Evolutionary conservation across 306 rosid species (phyloP).

Genomic region (Casuarina cunninghamiana): DNA sequence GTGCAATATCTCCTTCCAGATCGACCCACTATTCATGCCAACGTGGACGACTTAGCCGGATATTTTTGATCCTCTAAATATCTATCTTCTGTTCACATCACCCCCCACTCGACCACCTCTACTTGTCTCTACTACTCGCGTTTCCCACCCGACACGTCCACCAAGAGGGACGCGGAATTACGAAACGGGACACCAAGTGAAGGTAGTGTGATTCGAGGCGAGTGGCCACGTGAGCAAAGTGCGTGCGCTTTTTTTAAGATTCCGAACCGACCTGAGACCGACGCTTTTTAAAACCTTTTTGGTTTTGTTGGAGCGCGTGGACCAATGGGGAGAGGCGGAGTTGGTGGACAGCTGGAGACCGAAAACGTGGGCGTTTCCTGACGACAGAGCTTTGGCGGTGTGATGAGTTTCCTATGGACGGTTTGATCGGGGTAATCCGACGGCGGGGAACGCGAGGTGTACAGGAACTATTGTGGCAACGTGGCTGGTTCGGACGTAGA

Average conservation of each 20-base stretch:
- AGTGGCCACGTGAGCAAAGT: constrained; percentile 30
- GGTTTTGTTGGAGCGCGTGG: background rate
- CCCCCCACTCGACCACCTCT: background rate
- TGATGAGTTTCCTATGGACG: background rate
- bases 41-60: constrained; percentile 49
- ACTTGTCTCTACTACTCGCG: background rate
- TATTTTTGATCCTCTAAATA: constrained; percentile 46
- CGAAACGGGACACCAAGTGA: background rate
- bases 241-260: background rate
- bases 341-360: constrained; percentile 38
- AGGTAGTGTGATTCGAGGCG: constrained; percentile 11
- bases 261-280: background rate
- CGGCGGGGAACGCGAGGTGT: background rate
- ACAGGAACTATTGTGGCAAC: no score
- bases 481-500: no score
- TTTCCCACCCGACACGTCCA: background rate
- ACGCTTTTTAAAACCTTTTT: no score
- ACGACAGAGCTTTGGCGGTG: background rate
- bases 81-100: constrained; percentile 8
- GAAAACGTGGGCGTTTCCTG: constrained; percentile 22
- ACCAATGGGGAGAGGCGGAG: constrained; percentile 9
- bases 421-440: background rate
- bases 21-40: constrained; percentile 27
- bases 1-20: constrained; percentile 48
- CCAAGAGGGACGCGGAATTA: fast-evolving